These are phyloP conservation scores for Mycena capillaripes DNA, from an alignment of 768 basidiomycete species.

Conservation along the genomic window DNA sequence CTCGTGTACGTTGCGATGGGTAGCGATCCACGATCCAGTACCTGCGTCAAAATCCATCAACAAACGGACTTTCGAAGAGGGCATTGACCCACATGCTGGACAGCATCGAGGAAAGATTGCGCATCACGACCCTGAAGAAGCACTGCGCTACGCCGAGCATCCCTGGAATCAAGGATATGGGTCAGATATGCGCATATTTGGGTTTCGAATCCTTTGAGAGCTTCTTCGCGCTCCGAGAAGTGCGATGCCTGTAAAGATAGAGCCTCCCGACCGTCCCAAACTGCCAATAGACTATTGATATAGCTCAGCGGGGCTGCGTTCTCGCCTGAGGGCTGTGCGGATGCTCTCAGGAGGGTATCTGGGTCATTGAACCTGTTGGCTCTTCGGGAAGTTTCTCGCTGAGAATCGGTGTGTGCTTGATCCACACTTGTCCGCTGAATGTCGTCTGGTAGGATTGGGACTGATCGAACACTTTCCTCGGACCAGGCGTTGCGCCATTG, in stretches of 20 bases:
- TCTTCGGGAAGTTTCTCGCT: too few relatives aligned
- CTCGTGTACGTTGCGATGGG: neutral
- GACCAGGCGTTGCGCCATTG: neutral
- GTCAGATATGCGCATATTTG: neutral
- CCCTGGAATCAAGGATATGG: neutral
- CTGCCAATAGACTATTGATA: neutral
- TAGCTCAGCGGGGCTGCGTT: neutral
- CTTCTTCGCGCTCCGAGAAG: neutral
- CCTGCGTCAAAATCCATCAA: neutral
- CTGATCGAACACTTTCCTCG: neutral
- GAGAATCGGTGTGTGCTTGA: too few relatives aligned
- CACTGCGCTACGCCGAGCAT: neutral
- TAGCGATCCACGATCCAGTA: constrained; percentile 1
- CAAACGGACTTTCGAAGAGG: too few relatives aligned
- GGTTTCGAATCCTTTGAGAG: neutral
- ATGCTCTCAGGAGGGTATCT: too few relatives aligned
- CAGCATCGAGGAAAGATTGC: neutral
- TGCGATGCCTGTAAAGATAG: neutral
- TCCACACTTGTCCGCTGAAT: too few relatives aligned
- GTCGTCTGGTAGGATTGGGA: too few relatives aligned
- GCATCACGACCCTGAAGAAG: neutral
- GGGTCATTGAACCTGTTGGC: neutral
- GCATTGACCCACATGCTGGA: neutral
- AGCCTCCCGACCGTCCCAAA: neutral
- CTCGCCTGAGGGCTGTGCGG: too few relatives aligned